These are phyloP conservation scores for Cyclotella sp. DNA, from an alignment of 108 stramenopile genomes.

Conservation along the genomic window DNA sequence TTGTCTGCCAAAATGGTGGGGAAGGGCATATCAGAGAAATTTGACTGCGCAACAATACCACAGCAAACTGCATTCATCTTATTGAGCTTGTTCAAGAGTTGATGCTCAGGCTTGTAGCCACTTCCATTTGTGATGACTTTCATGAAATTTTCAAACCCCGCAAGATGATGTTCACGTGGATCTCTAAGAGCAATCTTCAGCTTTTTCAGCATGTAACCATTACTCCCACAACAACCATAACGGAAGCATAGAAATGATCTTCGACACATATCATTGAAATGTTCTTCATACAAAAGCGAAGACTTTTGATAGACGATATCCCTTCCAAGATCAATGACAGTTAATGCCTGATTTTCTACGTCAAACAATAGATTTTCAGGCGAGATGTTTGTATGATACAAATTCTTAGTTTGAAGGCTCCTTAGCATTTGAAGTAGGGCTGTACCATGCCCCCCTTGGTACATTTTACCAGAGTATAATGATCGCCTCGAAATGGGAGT, in stretches of 20 bases:
- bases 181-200: slow-evolving; percentile 10
- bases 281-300: not conserved
- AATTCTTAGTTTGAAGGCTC: not conserved
- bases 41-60: not conserved
- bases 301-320: not conserved
- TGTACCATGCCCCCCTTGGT: slow-evolving; percentile 3
- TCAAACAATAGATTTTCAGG: slow-evolving; percentile 25
- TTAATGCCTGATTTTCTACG: not conserved
- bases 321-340: slow-evolving; percentile 20
- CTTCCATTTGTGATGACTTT: not conserved
- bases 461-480: not conserved
- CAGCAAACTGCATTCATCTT: not conserved
- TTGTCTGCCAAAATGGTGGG: not conserved
- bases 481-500: not conserved
- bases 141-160: slow-evolving; percentile 30
- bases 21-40: not conserved
- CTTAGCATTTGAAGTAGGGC: slow-evolving; percentile 5
- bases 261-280: slow-evolving; percentile 24
- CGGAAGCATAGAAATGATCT: slow-evolving; percentile 15
- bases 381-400: slow-evolving; percentile 21
- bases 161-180: not conserved
- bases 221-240: slow-evolving; percentile 5
- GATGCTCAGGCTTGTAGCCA: not conserved
- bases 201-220: not conserved
- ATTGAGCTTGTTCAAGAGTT: not conserved